Evolutionary conservation across 2,329 filamentous ascomycete species (phyloP), one percentile per base, ranked within the genome.

Genomic region (Claviceps sp.): DNA sequence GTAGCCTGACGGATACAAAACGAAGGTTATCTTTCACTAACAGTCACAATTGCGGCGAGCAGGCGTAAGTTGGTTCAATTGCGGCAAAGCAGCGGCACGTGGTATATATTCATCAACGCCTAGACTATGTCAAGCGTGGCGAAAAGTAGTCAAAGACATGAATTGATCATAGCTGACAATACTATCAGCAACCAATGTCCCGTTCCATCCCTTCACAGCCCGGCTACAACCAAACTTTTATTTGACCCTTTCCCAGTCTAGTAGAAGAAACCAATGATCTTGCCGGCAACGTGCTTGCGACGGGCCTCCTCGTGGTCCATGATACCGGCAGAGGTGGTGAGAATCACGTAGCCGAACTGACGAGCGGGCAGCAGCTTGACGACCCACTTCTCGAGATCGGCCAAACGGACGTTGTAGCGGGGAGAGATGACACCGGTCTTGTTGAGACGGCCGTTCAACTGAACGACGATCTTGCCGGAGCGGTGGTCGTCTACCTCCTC

Each of bases 241-340:
- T 50, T 48, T 54, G 51, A 54, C 29, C 9, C 45, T 13, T 34
- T 4, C 50, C 49, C 55, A 40, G 57, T 64, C 67, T 93, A 96
- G 82, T 96, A 97, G 82, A 96, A 96, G 85, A 97, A 98, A 67
- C 93, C 93, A 66, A 97, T 88, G 76, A 98, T 88, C 85, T 98
- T 98, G 77, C 93, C 93, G 64, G 91, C 84, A 70, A 97, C 93
- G 80, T 98, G 93, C 85, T 97, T 97, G 74, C 93, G 82, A 71
- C 93, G 82, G 64, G 93, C 93, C 84, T 98, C 93, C 82, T 98
- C 93, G 80, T 98, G 93, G 80, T 98, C 93, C 91, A 98, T 97
- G 75, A 98, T 98, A 74, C 93, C 93, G 60, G 93, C 89, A 56
- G 90, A 96, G 76, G 93, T 98, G 74, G 93, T 98, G 68, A 98